phyloP scores from a whole-genome alignment of 2,329 filamentous ascomycete genomes.

The Fusarium mexicanum region DNA sequence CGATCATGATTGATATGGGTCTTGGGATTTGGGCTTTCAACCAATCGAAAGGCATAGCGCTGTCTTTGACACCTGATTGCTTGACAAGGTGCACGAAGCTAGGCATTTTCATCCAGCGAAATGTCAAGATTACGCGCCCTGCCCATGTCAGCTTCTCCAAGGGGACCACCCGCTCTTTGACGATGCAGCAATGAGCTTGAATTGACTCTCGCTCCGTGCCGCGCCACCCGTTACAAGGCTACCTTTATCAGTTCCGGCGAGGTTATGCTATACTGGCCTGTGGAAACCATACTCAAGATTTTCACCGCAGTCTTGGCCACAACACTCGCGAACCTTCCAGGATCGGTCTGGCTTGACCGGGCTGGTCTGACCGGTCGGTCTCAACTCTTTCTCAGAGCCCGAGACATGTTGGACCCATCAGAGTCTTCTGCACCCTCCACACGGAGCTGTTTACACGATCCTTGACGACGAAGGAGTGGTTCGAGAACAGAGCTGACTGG shows the following conservation, averaged over 20 bases:
- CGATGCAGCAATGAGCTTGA: constrained; percentile 17
- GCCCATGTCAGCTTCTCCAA: constrained; percentile 43
- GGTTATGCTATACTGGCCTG: background rate
- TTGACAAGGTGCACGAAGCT: constrained; percentile 53
- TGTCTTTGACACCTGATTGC: constrained; percentile 59
- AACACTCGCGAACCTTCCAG: background rate
- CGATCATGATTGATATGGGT: constrained; percentile 33
- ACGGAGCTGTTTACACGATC: constrained; percentile 26
- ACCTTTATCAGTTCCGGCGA: background rate
- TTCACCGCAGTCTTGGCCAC: background rate
- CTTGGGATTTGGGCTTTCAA: constrained; percentile 9
- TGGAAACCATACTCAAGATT: background rate
- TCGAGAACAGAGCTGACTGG: constrained; percentile 11
- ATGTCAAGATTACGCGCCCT: constrained; percentile 64
- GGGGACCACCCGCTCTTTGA: constrained; percentile 20
- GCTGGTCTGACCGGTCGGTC: constrained; percentile 8
- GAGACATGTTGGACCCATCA: constrained; percentile 12
- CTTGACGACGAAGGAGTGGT: constrained; percentile 3
- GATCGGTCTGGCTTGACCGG: constrained; percentile 11
- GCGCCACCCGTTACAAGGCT: constrained; percentile 45
- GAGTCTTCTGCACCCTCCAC: constrained; percentile 6
- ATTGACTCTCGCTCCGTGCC: constrained; percentile 47
- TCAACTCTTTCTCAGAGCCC: constrained; percentile 10
- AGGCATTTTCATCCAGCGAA: constrained; percentile 56
- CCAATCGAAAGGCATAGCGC: constrained; percentile 55